Evolutionary conservation across 192 early-diverging fungal genomes (phyloP).

Genomic region (Obelidium mucronatum): DNA sequence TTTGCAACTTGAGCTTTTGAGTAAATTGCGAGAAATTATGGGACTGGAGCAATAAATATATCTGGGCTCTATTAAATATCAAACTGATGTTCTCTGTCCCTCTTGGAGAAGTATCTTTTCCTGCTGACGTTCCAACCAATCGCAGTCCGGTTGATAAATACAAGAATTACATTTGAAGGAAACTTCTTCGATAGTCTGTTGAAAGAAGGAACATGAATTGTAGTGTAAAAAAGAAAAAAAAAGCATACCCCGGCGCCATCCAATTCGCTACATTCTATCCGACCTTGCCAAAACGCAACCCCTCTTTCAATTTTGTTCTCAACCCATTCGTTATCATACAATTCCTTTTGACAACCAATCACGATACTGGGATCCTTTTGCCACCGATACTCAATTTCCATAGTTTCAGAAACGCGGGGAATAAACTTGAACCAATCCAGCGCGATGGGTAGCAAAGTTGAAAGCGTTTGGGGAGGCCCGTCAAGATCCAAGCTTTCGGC

Average conservation of each 20-base stretch:
- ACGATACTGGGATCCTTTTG: not conserved
- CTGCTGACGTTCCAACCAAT: not conserved
- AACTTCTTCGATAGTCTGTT: not conserved
- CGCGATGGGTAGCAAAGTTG: not conserved
- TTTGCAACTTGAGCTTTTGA: too few species aligned
- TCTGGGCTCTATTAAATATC: too few species aligned
- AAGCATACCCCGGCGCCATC: not conserved
- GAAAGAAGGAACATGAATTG: too few species aligned
- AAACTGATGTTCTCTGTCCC: too few species aligned
- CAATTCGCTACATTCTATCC: not conserved
- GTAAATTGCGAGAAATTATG: too few species aligned
- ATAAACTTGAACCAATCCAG: constrained; percentile 14
- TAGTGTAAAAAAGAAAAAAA: too few species aligned
- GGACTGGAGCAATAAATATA: too few species aligned
- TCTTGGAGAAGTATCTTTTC: too few species aligned
- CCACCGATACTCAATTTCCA: constrained; percentile 16
- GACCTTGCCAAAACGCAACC: constrained; percentile 1
- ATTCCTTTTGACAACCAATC: not conserved
- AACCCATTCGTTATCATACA: constrained; percentile 2
- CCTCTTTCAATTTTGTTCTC: not conserved
- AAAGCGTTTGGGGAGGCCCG: not conserved
- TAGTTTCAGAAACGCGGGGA: not conserved
- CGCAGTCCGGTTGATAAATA: not conserved
- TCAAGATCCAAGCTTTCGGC: not conserved
- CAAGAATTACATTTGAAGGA: not conserved